Conservation (phyloP, 106 monocot genomes). For the Narthecium ossifragum region DNA sequence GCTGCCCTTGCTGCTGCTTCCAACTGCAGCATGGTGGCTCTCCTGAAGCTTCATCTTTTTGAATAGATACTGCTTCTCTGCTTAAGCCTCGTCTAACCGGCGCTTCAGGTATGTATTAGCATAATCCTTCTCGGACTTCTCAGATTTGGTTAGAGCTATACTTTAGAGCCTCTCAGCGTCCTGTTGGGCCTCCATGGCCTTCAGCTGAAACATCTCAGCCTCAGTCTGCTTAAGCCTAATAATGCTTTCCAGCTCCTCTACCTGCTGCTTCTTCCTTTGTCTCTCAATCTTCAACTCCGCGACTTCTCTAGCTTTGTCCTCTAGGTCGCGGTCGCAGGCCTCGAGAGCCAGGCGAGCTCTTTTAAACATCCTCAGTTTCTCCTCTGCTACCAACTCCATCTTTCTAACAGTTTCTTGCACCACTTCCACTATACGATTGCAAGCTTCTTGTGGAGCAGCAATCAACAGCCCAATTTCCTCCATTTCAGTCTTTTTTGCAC, state of each 20-base stretch:
- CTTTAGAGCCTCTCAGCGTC: slow-evolving; percentile 91
- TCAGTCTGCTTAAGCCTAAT: slow-evolving; percentile 87
- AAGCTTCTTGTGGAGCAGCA: slow-evolving; percentile 83
- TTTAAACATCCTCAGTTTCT: slow-evolving; percentile 69
- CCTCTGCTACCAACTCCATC: slow-evolving; percentile 93
- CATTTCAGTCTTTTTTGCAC: slow-evolving; percentile 34
- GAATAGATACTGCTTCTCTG: slow-evolving; percentile 81
- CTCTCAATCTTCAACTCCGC: slow-evolving; percentile 70
- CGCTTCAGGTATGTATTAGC: slow-evolving; percentile 84
- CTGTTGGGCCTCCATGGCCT: slow-evolving; percentile 84
- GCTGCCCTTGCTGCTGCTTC: slow-evolving; percentile 19
- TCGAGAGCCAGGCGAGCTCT: slow-evolving; percentile 64
- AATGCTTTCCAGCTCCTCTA: slow-evolving; percentile 96
- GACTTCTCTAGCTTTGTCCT: slow-evolving; percentile 81
- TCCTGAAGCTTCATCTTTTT: slow-evolving; percentile 95
- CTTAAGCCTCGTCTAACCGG: slow-evolving; percentile 85
- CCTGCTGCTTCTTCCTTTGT: slow-evolving; percentile 77
- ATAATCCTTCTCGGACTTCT: slow-evolving; percentile 92
- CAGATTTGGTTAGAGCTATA: slow-evolving; percentile 71
- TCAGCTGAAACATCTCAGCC: slow-evolving; percentile 95
- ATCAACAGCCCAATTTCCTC: slow-evolving; percentile 59
- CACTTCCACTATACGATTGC: slow-evolving; percentile 75
- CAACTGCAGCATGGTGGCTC: slow-evolving; percentile 33
- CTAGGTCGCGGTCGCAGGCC: slow-evolving; percentile 79
- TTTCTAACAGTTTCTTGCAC: slow-evolving; percentile 93